A percentile compares a stretch with the other conserved stretches of the same genome.
These are phyloP conservation scores for Lanmaoa pseudosensibilis DNA, from an alignment of 768 basidiomycete genomes.

Conservation along the genomic window DNA sequence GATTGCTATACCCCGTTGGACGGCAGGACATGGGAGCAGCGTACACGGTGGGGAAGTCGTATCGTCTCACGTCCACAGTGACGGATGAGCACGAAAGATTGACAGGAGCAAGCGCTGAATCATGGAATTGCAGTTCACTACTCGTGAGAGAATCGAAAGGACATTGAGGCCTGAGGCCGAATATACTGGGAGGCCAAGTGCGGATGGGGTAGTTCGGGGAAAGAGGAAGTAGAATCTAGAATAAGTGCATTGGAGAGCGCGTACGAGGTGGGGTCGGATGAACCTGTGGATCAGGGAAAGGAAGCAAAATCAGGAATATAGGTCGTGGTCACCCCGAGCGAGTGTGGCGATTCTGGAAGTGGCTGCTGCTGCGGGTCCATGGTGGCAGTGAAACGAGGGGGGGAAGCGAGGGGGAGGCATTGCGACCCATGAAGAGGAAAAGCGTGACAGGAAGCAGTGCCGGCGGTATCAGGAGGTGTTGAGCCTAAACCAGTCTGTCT, in stretches of 20 bases:
- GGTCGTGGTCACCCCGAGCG: neutral
- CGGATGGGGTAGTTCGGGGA: slow-evolving; percentile 29
- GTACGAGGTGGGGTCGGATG: slow-evolving; percentile 9
- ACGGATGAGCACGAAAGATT: slow-evolving; percentile 92
- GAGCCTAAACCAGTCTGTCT: slow-evolving; percentile 8
- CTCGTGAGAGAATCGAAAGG: slow-evolving; percentile 74
- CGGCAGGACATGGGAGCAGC: slow-evolving; percentile 81
- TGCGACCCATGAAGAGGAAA: slow-evolving; percentile 1
- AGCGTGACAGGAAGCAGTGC: neutral
- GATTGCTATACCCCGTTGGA: slow-evolving; percentile 71
- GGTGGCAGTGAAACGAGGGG: neutral
- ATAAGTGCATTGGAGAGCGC: neutral
- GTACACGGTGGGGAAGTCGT: slow-evolving; percentile 88
- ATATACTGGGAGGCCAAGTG: slow-evolving; percentile 63
- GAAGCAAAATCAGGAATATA: slow-evolving; percentile 9
- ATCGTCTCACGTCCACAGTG: slow-evolving; percentile 79
- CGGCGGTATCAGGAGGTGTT: neutral
- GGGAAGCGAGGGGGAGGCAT: neutral
- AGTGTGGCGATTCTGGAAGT: slow-evolving; percentile 3
- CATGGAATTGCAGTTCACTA: slow-evolving; percentile 71
- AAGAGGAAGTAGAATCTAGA: neutral
- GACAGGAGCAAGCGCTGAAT: slow-evolving; percentile 85
- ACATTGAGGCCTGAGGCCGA: slow-evolving; percentile 91
- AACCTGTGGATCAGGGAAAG: neutral
- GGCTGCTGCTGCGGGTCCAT: slow-evolving; percentile 7